Conservation (phyloP, 768 basidiomycete genomes). For the Artomyces pyxidatus region DNA sequence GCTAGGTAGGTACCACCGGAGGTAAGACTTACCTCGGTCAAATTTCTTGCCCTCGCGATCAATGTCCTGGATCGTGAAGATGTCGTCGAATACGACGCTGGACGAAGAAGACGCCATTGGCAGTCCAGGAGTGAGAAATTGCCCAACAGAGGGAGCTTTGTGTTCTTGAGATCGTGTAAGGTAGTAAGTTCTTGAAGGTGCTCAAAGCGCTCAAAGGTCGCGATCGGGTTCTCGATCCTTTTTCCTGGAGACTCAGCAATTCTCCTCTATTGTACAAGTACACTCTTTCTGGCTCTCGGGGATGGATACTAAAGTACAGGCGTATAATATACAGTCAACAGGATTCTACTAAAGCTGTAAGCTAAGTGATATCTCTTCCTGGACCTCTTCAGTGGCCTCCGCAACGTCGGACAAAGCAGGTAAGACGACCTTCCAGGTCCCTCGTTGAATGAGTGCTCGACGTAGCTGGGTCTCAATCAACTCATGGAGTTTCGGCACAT, state of each 20-base stretch:
- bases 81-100: slow-evolving; percentile 87
- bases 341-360: too few relatives aligned
- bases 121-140: too few relatives aligned
- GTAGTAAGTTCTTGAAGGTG: too few relatives aligned
- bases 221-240: too few relatives aligned
- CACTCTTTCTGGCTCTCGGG: too few relatives aligned
- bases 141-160: too few relatives aligned
- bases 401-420: slow-evolving; percentile 47
- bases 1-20: neutral
- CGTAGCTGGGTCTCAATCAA: slow-evolving; percentile 71
- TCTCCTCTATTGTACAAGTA: too few relatives aligned
- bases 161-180: neutral
- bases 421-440: slow-evolving; percentile 59
- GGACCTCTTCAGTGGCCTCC: slow-evolving; percentile 19
- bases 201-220: too few relatives aligned
- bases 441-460: slow-evolving; percentile 27
- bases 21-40: slow-evolving; percentile 69
- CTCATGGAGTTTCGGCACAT: slow-evolving; percentile 96
- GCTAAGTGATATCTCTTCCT: too few relatives aligned
- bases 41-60: slow-evolving; percentile 96
- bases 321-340: too few relatives aligned
- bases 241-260: too few relatives aligned
- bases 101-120: slow-evolving; percentile 35
- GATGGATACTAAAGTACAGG: too few relatives aligned
- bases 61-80: slow-evolving; percentile 78